Percentiles rank a stretch among this genome's conserved stretches.
phyloP scores from a whole-genome alignment of 345 rosid species.

The Raphanus sativus region DNA sequence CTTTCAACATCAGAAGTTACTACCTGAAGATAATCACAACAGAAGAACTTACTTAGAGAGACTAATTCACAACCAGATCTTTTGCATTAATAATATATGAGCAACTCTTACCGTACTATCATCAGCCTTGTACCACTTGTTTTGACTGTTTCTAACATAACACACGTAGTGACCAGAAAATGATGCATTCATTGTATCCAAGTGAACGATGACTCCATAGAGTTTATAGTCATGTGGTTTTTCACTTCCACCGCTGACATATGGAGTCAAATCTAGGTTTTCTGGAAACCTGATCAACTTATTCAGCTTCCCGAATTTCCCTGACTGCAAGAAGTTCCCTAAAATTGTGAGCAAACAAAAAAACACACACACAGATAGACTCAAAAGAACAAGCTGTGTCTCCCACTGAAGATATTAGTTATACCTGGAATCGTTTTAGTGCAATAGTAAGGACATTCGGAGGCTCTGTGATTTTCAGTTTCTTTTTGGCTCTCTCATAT shows the following conservation, averaged over 20 bases:
- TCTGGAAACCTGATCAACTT: conserved; percentile 80
- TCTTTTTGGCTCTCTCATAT: conserved; percentile 87
- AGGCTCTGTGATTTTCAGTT: conserved; percentile 75
- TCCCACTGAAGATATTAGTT: conserved; percentile 1
- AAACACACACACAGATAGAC: conserved; percentile 4
- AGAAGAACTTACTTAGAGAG: conserved; percentile 1
- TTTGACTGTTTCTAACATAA: conserved; percentile 72
- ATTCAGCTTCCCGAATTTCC: conserved; percentile 92
- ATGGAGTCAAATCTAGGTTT: conserved; percentile 85
- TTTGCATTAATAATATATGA: conserved; percentile 8
- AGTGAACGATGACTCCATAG: conserved; percentile 90
- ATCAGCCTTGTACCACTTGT: conserved; percentile 95
- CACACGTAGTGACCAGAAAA: conserved; percentile 96
- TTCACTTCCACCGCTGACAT: conserved; percentile 82
- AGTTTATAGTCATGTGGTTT: conserved; percentile 81
- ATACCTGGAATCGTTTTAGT: conserved; percentile 91
- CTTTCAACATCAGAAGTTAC: conserved; percentile 66
- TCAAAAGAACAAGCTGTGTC: not conserved
- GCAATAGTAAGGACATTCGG: conserved; percentile 95
- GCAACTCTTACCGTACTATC: conserved; percentile 69
- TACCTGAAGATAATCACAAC: conserved; percentile 51
- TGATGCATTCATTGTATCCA: conserved; percentile 89
- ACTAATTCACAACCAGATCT: not conserved
- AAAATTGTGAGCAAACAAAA: conserved; percentile 29
- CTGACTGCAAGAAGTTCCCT: conserved; percentile 58